Evolutionary conservation across 345 rosid genomes (phyloP).

Genomic region (Microcos paniculata): DNA sequence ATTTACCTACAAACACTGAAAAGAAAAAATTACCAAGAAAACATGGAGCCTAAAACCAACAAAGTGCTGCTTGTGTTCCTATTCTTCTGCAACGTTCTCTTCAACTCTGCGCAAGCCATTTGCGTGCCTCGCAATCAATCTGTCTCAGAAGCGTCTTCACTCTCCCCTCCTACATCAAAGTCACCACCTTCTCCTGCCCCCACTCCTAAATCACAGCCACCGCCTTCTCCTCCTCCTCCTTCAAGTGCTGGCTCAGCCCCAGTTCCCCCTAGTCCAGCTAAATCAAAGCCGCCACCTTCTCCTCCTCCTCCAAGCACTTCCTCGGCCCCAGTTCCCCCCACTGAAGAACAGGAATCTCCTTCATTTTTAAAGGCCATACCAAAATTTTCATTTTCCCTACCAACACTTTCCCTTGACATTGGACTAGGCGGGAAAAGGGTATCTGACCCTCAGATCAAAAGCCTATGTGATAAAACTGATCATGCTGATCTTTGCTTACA

Average conservation of each 20-base stretch:
- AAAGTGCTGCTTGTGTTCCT: slow-evolving; percentile 11
- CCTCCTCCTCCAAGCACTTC: not conserved
- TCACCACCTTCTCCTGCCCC: not conserved
- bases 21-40: not conserved
- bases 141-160: too few species aligned
- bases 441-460: slow-evolving; percentile 6
- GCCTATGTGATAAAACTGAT: slow-evolving; percentile 28
- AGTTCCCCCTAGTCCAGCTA: not conserved
- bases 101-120: slow-evolving; percentile 10
- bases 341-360: not conserved
- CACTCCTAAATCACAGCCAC: not conserved
- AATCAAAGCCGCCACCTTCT: not conserved
- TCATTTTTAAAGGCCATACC: not conserved
- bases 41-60: not conserved
- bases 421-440: not conserved
- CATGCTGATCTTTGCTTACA: slow-evolving; percentile 29
- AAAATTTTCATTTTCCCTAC: not conserved
- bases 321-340: slow-evolving; percentile 3
- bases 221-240: slow-evolving; percentile 7
- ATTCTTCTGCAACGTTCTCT: slow-evolving; percentile 6
- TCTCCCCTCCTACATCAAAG: not conserved
- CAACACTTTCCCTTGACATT: not conserved
- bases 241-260: not conserved
- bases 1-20: not conserved
- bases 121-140: not conserved